These are phyloP conservation scores for Galeopsis tetrahit DNA, from an alignment of 257 asterid genomes.

Conservation along the genomic window DNA sequence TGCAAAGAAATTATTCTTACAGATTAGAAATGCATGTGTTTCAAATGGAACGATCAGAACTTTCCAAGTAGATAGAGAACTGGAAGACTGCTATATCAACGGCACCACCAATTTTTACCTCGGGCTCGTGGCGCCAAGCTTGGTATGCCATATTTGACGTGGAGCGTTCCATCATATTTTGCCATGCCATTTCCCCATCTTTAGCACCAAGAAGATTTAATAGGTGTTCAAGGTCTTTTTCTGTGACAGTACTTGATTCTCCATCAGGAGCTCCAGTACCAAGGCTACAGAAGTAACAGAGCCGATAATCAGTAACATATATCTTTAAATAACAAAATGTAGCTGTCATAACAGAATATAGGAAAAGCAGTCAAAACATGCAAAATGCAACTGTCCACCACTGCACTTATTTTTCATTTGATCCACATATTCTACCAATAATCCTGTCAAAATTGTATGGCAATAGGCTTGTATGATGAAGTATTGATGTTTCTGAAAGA, in stretches of 20 bases:
- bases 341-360: slow-evolving; percentile 12
- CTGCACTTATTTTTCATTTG: background rate
- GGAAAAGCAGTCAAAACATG: slow-evolving; percentile 20
- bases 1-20: slow-evolving; percentile 39
- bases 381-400: slow-evolving; percentile 17
- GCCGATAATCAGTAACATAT: slow-evolving; percentile 22
- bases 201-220: slow-evolving; percentile 65
- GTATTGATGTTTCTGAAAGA: background rate
- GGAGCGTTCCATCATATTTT: slow-evolving; percentile 89
- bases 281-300: slow-evolving; percentile 46
- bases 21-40: slow-evolving; percentile 10
- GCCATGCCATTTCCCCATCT: slow-evolving; percentile 88
- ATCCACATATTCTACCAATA: slow-evolving; percentile 4
- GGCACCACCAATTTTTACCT: slow-evolving; percentile 51
- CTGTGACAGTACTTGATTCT: slow-evolving; percentile 52
- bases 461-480: background rate
- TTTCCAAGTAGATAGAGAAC: slow-evolving; percentile 10
- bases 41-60: slow-evolving; percentile 14
- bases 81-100: slow-evolving; percentile 44
- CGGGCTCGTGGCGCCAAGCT: slow-evolving; percentile 98
- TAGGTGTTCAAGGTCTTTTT: slow-evolving; percentile 76
- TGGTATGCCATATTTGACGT: slow-evolving; percentile 80
- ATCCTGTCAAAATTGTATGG: background rate
- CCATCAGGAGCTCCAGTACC: slow-evolving; percentile 48
- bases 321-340: background rate